Conservation (phyloP, 1,139 yeast genomes). For the Petasospora rhodanensis region DNA sequence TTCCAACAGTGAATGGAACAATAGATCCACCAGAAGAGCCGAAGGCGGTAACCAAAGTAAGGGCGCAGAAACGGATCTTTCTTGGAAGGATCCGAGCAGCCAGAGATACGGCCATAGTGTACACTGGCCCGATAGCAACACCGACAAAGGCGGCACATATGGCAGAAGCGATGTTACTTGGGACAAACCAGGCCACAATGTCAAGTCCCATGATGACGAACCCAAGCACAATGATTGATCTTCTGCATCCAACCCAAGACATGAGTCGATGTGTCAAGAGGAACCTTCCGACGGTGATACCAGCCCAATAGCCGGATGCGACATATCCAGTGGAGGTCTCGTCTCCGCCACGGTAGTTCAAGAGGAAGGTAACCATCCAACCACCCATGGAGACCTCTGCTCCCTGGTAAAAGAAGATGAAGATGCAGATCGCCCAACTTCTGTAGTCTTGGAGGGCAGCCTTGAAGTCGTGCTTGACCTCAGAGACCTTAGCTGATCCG, state of each 20-base stretch:
- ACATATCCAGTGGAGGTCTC: slow-evolving; percentile 51
- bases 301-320: slow-evolving; percentile 71
- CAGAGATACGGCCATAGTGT: slow-evolving; percentile 49
- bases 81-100: slow-evolving; percentile 47
- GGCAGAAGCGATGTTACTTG: slow-evolving; percentile 39
- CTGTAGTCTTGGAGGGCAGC: slow-evolving; percentile 38
- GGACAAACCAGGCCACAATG: slow-evolving; percentile 43
- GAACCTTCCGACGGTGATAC: slow-evolving; percentile 59
- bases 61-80: slow-evolving; percentile 47
- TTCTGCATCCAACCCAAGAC: slow-evolving; percentile 43
- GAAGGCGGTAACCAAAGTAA: slow-evolving; percentile 54
- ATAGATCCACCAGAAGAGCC: slow-evolving; percentile 61
- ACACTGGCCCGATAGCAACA: slow-evolving; percentile 48
- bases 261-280: slow-evolving; percentile 29
- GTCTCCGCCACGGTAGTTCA: slow-evolving; percentile 50
- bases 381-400: slow-evolving; percentile 67
- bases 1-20: slow-evolving; percentile 53
- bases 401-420: slow-evolving; percentile 62
- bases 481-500: neutral
- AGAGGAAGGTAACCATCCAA: slow-evolving; percentile 63
- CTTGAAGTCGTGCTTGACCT: slow-evolving; percentile 20
- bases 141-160: slow-evolving; percentile 46
- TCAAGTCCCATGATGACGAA: slow-evolving; percentile 35
- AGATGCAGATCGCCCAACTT: slow-evolving; percentile 53
- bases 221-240: slow-evolving; percentile 39